Evolutionary conservation across 2,329 filamentous ascomycete genomes (phyloP).

Genomic region (Aspergillus amoenus): DNA sequence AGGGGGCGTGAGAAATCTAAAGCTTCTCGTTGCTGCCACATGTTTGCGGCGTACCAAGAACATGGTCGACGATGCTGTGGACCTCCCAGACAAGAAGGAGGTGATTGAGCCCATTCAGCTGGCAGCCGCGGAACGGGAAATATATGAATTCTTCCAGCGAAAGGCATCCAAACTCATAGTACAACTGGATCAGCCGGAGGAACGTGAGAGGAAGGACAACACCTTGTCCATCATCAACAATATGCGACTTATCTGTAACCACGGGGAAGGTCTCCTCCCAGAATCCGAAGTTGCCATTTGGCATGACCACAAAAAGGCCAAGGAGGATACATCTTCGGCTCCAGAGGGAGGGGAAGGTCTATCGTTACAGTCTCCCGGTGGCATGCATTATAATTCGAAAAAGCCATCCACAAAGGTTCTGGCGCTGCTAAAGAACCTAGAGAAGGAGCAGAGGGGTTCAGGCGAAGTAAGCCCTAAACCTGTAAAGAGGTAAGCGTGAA

Average conservation of each 20-base stretch:
- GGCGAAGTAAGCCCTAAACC: background rate
- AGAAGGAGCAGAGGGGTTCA: background rate
- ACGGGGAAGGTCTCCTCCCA: constrained; percentile 4
- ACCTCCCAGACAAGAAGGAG: background rate
- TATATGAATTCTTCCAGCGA: constrained; percentile 5
- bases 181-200: background rate
- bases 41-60: constrained; percentile 4
- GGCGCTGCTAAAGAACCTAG: constrained; percentile 6
- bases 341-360: background rate
- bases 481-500: background rate
- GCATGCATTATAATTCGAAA: background rate
- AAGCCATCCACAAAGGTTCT: constrained; percentile 3
- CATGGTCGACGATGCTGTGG: background rate
- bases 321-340: background rate
- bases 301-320: background rate
- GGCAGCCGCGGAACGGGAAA: background rate
- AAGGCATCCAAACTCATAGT: background rate
- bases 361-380: background rate
- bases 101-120: background rate
- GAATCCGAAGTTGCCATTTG: background rate
- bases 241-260: constrained; percentile 8
- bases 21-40: background rate
- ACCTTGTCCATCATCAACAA: background rate
- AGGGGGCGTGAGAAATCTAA: background rate
- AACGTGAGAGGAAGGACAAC: background rate